Base-by-base conservation (phyloP, 768 basidiomycete species). In the Podaxis rugospora region DNA sequence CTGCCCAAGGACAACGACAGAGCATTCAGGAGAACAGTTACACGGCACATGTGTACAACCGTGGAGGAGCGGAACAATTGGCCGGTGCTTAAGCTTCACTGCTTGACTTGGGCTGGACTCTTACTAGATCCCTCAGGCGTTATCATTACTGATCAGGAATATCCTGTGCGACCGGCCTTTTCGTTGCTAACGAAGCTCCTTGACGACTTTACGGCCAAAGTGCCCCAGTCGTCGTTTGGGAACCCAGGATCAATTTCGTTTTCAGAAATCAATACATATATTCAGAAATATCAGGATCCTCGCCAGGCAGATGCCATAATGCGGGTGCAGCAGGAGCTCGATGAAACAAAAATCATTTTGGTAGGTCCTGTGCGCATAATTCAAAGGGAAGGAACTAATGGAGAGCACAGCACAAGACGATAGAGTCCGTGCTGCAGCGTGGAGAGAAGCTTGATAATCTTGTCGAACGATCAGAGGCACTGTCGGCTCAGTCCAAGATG, bases 291-390 rank as follows among this genome's bases (percentile, higher is more conserved):
- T 72, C 96, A 99, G 76, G 96, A 99, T 74, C 96, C 96, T 9
- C 83, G 87, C 65, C 94, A 98, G 76, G 96, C 96, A 5, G 96
- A 99, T 77, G 89, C 92, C 18, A 98, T 99, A 70, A 96, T 98
- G 95, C 85, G 89, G 65, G 97, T 99, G 11, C 97, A 99, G 74
- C 90, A 94, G 70, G 97, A 99, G 71, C 76, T 99, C 56, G 97
- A 99, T 72, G 97, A 99, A 78, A 98, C 97, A 2, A 99, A 99
- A 89, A 96, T 99, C 66, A 86, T 98, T 50, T 77, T 99, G 73
- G 95, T 96, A 67, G 62, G 91, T 80, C 28, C 54, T 16, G 25
- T 39, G 18, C 37, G 52, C 46, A 50, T 36, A 35, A 47, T 57
- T 21, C 59, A 56, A 35, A 57, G 32, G 36, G 37, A 18, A n/a